These are phyloP conservation scores for Apiospora aurea DNA, from an alignment of 2,329 filamentous ascomycete species.

Conservation along the genomic window DNA sequence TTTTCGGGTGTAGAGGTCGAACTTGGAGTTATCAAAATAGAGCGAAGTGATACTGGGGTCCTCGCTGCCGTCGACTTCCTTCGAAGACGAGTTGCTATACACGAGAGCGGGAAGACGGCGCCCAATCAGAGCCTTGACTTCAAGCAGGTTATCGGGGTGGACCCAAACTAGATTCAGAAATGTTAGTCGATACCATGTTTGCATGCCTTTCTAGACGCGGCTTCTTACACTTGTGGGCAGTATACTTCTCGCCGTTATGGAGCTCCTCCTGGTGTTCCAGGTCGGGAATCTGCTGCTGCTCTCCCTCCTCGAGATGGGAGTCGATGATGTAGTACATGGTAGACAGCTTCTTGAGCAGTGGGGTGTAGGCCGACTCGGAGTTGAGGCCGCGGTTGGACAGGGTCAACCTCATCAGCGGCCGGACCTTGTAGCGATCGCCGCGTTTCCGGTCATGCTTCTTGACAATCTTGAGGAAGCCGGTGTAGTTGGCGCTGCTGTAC, in stretches of 20 bases:
- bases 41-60: constrained; percentile 94
- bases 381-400: constrained; percentile 92
- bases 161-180: constrained; percentile 75
- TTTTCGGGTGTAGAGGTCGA: constrained; percentile 87
- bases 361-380: constrained; percentile 86
- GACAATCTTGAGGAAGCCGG: constrained; percentile 95
- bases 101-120: constrained; percentile 89
- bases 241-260: constrained; percentile 76
- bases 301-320: constrained; percentile 74
- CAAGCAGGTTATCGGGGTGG: constrained; percentile 91
- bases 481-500: constrained; percentile 96
- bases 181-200: background rate
- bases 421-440: constrained; percentile 84
- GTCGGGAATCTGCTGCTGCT: constrained; percentile 51
- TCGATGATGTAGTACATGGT: constrained; percentile 96
- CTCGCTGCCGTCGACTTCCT: constrained; percentile 79
- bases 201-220: background rate
- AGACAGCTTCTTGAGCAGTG: constrained; percentile 87
- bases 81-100: constrained; percentile 87
- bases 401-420: constrained; percentile 89
- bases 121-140: constrained; percentile 95
- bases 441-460: constrained; percentile 99
- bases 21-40: constrained; percentile 91
- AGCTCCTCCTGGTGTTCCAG: constrained; percentile 62
- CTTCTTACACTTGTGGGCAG: constrained; percentile 81